phyloP scores from a whole-genome alignment of 495 filamentous ascomycete species.

The Neurospora tetrasperma region DNA sequence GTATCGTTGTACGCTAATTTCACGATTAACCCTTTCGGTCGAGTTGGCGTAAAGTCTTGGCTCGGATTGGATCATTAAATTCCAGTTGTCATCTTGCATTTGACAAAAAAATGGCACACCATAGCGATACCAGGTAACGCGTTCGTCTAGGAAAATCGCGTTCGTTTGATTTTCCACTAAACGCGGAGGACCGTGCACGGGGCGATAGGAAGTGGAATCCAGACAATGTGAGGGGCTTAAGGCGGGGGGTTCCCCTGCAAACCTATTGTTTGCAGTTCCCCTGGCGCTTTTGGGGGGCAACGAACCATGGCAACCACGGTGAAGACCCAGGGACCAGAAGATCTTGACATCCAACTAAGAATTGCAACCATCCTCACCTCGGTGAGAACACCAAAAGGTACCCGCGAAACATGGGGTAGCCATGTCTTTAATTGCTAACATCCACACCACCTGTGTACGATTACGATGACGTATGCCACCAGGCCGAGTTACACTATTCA shows the following conservation, averaged over 20 bases:
- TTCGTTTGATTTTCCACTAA: neutral
- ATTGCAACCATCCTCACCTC: neutral
- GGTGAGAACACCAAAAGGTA: neutral
- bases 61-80: neutral
- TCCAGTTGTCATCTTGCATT: neutral
- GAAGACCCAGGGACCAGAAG: neutral
- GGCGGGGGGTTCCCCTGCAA: neutral
- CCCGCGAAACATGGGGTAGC: neutral
- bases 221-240: neutral
- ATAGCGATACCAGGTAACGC: neutral
- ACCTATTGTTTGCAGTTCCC: neutral
- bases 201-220: neutral
- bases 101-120: neutral
- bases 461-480: neutral
- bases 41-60: neutral
- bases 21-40: neutral
- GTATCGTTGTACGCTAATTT: neutral
- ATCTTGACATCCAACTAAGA: neutral
- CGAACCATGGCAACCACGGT: neutral
- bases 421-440: neutral
- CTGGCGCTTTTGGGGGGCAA: neutral
- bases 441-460: neutral
- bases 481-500: neutral
- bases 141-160: neutral
- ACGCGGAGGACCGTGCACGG: neutral